These are phyloP conservation scores for Cytauxzoon felis DNA, from an alignment of 169 alveolate species.

Conservation along the genomic window DNA sequence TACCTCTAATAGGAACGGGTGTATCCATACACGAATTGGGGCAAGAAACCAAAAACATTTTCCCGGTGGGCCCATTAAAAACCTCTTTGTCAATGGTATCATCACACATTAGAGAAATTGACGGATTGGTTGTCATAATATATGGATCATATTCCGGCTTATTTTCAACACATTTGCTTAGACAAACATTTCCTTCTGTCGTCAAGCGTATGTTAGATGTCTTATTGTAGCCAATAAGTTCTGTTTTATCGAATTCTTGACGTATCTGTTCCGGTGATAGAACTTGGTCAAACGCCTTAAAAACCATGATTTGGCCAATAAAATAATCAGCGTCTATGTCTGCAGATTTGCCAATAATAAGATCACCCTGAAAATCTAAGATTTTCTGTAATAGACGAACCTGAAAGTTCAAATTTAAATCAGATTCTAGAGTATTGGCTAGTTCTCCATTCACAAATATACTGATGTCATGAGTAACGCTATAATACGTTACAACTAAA, in stretches of 20 bases:
- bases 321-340: conserved; percentile 70
- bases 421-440: conserved; percentile 45
- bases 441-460: conserved; percentile 64
- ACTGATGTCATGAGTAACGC: conserved; percentile 45
- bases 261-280: conserved; percentile 73
- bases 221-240: conserved; percentile 19
- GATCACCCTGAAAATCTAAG: conserved; percentile 29
- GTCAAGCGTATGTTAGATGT: conserved; percentile 44
- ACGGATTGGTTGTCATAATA: conserved; percentile 50
- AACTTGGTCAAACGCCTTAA: conserved; percentile 66
- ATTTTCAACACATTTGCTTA: conserved; percentile 49
- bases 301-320: conserved; percentile 62
- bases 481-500: conserved; percentile 47
- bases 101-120: conserved; percentile 43
- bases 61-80: conserved; percentile 71
- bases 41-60: conserved; percentile 67
- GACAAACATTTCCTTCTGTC: conserved; percentile 60
- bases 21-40: conserved; percentile 64
- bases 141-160: conserved; percentile 5
- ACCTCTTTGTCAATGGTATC: conserved; percentile 49
- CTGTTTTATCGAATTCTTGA: conserved; percentile 27
- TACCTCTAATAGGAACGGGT: conserved; percentile 62
- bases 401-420: conserved; percentile 62
- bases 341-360: conserved; percentile 62
- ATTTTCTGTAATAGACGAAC: neutral